A percentile compares a stretch with the other conserved stretches of the same genome.
phyloP scores from a whole-genome alignment of 78 protist genomes.

The Anaeramoeba flamelloides region DNA sequence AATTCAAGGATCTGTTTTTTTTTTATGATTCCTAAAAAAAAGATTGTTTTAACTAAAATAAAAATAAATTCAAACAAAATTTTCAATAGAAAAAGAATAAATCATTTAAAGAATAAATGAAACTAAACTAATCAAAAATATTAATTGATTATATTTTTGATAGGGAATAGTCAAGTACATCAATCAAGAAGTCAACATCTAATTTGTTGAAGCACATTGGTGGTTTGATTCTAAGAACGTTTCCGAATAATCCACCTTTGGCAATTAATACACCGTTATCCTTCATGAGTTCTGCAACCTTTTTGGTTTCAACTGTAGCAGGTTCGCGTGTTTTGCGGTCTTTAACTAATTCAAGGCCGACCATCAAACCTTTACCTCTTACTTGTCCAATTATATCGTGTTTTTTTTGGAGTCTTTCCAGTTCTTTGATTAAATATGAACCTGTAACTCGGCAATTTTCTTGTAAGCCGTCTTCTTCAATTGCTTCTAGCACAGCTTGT shows the following conservation, averaged over 20 bases:
- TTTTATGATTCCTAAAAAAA: no score
- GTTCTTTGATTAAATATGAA: not conserved
- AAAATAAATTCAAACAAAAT: no score
- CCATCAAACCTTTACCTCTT: slow-evolving; percentile 50
- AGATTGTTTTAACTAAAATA: no score
- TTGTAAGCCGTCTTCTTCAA: slow-evolving; percentile 20
- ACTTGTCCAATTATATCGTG: slow-evolving; percentile 48
- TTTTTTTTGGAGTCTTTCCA: not conserved
- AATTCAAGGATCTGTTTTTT: no score
- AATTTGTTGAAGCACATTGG: slow-evolving; percentile 26
- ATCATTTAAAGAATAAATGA: no score
- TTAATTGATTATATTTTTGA: no score
- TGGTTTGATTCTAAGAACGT: slow-evolving; percentile 48
- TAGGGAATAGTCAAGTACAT: slow-evolving; percentile 8
- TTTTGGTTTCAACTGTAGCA: slow-evolving; percentile 1
- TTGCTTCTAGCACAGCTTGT: slow-evolving; percentile 33
- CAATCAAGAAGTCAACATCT: slow-evolving; percentile 12
- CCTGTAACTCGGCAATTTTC: slow-evolving; percentile 18
- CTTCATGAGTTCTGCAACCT: not conserved
- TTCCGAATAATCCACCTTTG: slow-evolving; percentile 26
- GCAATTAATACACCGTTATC: slow-evolving; percentile 12
- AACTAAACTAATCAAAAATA: no score
- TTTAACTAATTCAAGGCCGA: slow-evolving; percentile 59
- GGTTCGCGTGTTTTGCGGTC: slow-evolving; percentile 20
- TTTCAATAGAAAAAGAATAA: no score